Evolutionary conservation across 2,329 filamentous ascomycete genomes (phyloP).

Genomic region (Cryphonectria naterciae): DNA sequence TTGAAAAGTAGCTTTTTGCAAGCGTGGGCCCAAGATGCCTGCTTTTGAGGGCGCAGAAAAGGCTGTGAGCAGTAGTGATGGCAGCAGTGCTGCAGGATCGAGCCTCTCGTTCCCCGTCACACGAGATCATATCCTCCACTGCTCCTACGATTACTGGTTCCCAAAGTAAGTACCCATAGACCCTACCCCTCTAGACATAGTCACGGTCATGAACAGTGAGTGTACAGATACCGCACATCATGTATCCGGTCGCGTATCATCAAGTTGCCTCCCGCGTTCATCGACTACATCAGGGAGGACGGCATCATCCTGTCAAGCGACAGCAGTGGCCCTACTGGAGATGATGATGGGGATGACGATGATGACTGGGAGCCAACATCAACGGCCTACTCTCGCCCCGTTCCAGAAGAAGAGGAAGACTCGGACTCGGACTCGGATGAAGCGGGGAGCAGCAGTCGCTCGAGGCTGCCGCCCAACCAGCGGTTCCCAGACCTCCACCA

Average conservation of each 20-base stretch:
- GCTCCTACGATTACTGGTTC: slow-evolving; percentile 93
- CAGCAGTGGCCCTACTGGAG: slow-evolving; percentile 43
- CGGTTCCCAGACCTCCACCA: slow-evolving; percentile 75
- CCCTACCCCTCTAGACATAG: neutral
- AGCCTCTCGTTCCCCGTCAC: slow-evolving; percentile 77
- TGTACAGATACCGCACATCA: slow-evolving; percentile 70
- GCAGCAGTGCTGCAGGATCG: slow-evolving; percentile 28
- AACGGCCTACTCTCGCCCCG: slow-evolving; percentile 35
- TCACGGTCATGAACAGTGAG: slow-evolving; percentile 25
- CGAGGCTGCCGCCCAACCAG: slow-evolving; percentile 53
- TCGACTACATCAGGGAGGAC: slow-evolving; percentile 87
- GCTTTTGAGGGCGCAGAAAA: slow-evolving; percentile 33
- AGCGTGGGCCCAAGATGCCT: slow-evolving; percentile 37
- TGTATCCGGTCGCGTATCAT: slow-evolving; percentile 88
- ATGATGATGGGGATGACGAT: slow-evolving; percentile 45
- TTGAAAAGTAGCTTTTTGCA: neutral
- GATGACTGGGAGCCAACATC: slow-evolving; percentile 56
- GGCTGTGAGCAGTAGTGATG: slow-evolving; percentile 30
- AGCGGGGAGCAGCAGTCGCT: slow-evolving; percentile 50
- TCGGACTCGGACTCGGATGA: slow-evolving; percentile 56
- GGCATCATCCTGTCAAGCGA: slow-evolving; percentile 86
- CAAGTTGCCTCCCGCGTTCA: slow-evolving; percentile 72
- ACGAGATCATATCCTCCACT: slow-evolving; percentile 87
- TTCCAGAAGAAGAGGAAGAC: slow-evolving; percentile 45
- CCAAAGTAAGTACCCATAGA: slow-evolving; percentile 58